A percentile compares a stretch with the other conserved stretches of the same genome.
Conservation (phyloP, 371 early-diverging fungal species). For the Mucor piriformis region DNA sequence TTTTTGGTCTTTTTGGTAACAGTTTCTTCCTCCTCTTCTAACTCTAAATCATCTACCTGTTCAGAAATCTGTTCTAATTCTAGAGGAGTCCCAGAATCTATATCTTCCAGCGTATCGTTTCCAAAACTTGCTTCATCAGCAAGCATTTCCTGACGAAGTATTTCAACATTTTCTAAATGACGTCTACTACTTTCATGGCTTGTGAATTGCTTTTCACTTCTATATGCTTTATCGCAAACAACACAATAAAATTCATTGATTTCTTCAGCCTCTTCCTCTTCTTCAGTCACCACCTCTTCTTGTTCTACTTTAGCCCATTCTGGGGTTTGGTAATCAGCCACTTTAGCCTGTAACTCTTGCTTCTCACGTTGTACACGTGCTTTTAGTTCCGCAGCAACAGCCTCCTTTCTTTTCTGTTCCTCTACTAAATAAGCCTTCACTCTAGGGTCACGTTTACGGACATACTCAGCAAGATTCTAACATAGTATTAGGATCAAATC, state of each 20-base stretch:
- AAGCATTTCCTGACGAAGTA: conserved; percentile 68
- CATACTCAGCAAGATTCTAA: conserved; percentile 56
- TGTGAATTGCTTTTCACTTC: conserved; percentile 70
- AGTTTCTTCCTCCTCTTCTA: conserved; percentile 12
- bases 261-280: conserved; percentile 44
- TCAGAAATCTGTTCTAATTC: conserved; percentile 9
- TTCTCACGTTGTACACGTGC: conserved; percentile 55
- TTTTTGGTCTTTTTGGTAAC: conserved; percentile 26
- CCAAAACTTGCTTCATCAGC: conserved; percentile 56
- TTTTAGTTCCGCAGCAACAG: conserved; percentile 57
- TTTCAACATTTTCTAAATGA: conserved; percentile 71
- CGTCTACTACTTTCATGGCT: conserved; percentile 81
- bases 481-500: neutral
- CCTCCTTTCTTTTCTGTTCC: conserved; percentile 54
- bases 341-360: conserved; percentile 51
- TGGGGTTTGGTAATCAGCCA: conserved; percentile 58
- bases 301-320: conserved; percentile 67
- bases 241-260: conserved; percentile 67
- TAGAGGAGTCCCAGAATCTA: neutral
- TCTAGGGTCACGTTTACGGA: conserved; percentile 83
- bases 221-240: conserved; percentile 82
- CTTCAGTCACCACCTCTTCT: conserved; percentile 13
- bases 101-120: conserved; percentile 21
- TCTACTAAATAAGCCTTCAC: conserved; percentile 59
- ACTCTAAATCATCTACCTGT: conserved; percentile 5